Evolutionary conservation across 108 stramenopile species (phyloP).

Genomic region (Cyclotella sp.): DNA sequence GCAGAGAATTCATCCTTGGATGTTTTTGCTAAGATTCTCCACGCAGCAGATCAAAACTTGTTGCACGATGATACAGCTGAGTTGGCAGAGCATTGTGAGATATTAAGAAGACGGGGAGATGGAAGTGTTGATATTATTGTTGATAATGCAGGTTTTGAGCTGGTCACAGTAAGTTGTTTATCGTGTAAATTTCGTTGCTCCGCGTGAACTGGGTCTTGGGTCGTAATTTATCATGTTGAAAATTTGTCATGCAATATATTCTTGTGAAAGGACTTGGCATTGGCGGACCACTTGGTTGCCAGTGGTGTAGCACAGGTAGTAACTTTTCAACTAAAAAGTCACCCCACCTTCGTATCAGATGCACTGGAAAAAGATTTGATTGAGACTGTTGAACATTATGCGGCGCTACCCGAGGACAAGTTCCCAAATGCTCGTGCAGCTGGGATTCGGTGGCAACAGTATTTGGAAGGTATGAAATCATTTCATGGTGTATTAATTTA

Average conservation of each 20-base stretch:
- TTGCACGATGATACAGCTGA: conserved; percentile 88
- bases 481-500: not conserved
- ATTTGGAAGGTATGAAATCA: conserved; percentile 14
- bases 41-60: conserved; percentile 77
- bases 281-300: conserved; percentile 89
- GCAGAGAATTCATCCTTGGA: conserved; percentile 61
- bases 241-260: not conserved
- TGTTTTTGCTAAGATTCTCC: conserved; percentile 81
- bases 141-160: conserved; percentile 97
- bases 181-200: not conserved
- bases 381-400: conserved; percentile 82
- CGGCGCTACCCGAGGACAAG: conserved; percentile 47
- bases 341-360: conserved; percentile 97
- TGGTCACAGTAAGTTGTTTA: conserved; percentile 65
- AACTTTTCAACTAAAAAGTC: conserved; percentile 92
- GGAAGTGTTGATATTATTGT: conserved; percentile 93
- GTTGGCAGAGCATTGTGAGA: conserved; percentile 66
- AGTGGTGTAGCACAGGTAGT: conserved; percentile 80
- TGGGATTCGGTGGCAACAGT: conserved; percentile 43
- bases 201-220: not conserved
- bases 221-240: not conserved
- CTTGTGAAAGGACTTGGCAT: conserved; percentile 67
- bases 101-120: conserved; percentile 67
- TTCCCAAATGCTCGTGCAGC: conserved; percentile 73
- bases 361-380: conserved; percentile 91